Evolutionary conservation across 1,284 basidiomycete genomes (phyloP).

Genomic region (Sanghuangporus weigelae): DNA sequence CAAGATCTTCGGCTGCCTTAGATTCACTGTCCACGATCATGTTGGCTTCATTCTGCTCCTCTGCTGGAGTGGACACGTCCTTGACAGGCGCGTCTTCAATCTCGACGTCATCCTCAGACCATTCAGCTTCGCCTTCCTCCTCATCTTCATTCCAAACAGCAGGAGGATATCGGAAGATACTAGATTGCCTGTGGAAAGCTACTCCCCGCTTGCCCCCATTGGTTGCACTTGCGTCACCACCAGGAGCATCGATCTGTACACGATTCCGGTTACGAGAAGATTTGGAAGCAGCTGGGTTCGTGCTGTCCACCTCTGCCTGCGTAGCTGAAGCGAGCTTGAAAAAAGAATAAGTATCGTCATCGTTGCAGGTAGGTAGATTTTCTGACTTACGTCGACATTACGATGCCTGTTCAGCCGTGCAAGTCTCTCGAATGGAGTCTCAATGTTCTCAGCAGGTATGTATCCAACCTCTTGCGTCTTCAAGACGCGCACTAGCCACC

Average conservation of each 20-base stretch:
- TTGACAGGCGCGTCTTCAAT: constrained; percentile 49
- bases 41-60: constrained; percentile 16
- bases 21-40: constrained; percentile 22
- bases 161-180: constrained; percentile 68
- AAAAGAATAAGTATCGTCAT: neutral
- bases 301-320: constrained; percentile 58
- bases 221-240: neutral
- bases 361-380: neutral
- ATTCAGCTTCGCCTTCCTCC: constrained; percentile 68
- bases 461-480: constrained; percentile 99
- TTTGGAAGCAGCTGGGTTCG: constrained; percentile 33
- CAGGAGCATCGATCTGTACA: constrained; percentile 7
- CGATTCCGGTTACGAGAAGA: constrained; percentile 21
- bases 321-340: constrained; percentile 68
- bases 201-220: constrained; percentile 30
- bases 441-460: constrained; percentile 99
- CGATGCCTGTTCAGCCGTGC: constrained; percentile 96
- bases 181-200: constrained; percentile 53
- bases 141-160: constrained; percentile 81
- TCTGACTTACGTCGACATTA: constrained; percentile 85
- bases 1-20: constrained; percentile 17
- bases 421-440: constrained; percentile 95
- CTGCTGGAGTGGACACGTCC: constrained; percentile 26
- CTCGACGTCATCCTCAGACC: constrained; percentile 69
- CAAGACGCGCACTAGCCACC: constrained; percentile 95